Evolutionary conservation across 225 moss, liverwort and hornwort species (phyloP).

Genomic region (Takakia lepidozioides): DNA sequence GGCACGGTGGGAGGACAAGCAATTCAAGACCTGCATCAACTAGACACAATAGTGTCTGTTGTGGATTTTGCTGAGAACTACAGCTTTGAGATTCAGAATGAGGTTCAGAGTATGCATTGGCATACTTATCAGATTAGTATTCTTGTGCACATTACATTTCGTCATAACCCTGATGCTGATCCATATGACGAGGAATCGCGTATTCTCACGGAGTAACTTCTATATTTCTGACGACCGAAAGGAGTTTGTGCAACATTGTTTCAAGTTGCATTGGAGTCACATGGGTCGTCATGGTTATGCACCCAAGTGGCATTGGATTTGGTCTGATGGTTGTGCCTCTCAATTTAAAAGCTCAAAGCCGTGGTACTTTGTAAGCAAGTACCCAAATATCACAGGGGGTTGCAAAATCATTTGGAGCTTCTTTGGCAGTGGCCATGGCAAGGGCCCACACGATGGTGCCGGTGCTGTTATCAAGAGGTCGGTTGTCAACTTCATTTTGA

Average conservation of each 20-base stretch:
- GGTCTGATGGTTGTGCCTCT: not conserved
- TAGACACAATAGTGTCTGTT: not conserved
- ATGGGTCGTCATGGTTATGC: not conserved
- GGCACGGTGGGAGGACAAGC: not conserved
- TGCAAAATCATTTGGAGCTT: not conserved
- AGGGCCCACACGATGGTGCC: slow-evolving; percentile 1
- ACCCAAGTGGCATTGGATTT: too few relatives aligned
- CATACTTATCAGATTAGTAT: not conserved
- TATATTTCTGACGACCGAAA: slow-evolving; percentile 1
- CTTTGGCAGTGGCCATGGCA: not conserved
- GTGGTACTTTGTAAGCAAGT: not conserved
- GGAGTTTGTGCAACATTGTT: not conserved
- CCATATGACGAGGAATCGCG: not conserved
- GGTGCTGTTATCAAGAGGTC: not conserved
- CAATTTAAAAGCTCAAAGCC: not conserved
- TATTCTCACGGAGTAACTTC: not conserved
- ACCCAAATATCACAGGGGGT: not conserved
- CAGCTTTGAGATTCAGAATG: not conserved
- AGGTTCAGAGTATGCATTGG: not conserved
- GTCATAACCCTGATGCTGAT: not conserved
- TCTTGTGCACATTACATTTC: not conserved
- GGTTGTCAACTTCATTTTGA: too few relatives aligned
- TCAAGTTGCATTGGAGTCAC: not conserved
- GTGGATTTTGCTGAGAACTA: not conserved
- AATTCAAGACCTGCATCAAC: not conserved